Evolutionary conservation across 768 basidiomycete species (phyloP).

Genomic region (Rhizopogon rudus): DNA sequence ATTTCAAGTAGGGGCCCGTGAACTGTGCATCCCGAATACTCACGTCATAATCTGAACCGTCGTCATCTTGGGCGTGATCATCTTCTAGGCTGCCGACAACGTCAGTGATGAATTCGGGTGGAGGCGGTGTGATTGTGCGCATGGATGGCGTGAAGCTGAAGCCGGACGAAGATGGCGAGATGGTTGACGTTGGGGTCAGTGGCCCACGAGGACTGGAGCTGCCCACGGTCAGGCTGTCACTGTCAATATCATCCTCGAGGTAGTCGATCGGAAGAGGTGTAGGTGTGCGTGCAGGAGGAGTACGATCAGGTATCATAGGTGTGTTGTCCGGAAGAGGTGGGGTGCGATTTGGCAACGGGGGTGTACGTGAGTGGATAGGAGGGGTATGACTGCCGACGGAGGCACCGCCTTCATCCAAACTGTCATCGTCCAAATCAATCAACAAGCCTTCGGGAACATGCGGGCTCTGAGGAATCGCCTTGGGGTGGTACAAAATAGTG

Average conservation of each 20-base stretch:
- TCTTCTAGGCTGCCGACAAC: conserved; percentile 54
- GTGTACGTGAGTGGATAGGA: neutral
- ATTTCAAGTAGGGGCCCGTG: conserved; percentile 14
- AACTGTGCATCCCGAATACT: conserved; percentile 27
- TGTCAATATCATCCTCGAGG: conserved; percentile 21
- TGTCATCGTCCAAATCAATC: conserved; percentile 49
- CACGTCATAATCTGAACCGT: conserved; percentile 64
- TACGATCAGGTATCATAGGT: conserved; percentile 1
- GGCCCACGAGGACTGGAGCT: conserved; percentile 24
- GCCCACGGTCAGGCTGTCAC: conserved; percentile 24
- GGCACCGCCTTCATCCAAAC: conserved; percentile 16
- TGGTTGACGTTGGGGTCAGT: conserved; percentile 26
- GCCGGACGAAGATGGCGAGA: conserved; percentile 21
- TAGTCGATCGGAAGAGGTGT: conserved; percentile 19
- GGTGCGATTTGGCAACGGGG: neutral
- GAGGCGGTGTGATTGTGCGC: conserved; percentile 25
- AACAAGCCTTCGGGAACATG: conserved; percentile 43
- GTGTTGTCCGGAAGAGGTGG: neutral
- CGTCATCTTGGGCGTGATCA: conserved; percentile 32
- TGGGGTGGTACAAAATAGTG: neutral
- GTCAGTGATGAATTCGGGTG: conserved; percentile 58
- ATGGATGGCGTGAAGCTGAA: conserved; percentile 23
- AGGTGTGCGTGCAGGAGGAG: conserved; percentile 2
- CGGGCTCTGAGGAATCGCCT: neutral
- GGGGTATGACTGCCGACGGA: neutral